These are phyloP conservation scores for Annona cherimola DNA, from an alignment of 164 flowering plant species.

Conservation along the genomic window DNA sequence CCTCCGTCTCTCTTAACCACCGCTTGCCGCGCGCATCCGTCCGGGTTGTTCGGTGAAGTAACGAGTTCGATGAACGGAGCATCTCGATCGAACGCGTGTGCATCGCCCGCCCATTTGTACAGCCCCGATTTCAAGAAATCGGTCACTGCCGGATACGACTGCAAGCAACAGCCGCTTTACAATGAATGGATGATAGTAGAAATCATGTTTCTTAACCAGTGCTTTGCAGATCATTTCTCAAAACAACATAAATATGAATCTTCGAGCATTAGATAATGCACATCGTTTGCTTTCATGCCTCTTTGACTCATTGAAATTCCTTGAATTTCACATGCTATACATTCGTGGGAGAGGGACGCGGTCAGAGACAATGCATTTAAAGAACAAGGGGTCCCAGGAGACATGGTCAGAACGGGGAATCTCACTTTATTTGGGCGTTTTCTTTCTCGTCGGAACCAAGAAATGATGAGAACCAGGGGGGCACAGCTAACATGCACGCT, in stretches of 20 bases:
- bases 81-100: conserved; percentile 29
- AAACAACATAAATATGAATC: background rate
- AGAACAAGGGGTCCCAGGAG: background rate
- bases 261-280: background rate
- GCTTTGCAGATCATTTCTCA: background rate
- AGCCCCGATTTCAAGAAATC: conserved; percentile 67
- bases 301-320: too few relatives aligned
- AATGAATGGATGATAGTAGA: background rate
- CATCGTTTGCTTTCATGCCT: too few relatives aligned
- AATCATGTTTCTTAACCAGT: background rate
- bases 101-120: conserved; percentile 82
- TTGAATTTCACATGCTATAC: background rate
- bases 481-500: too few relatives aligned
- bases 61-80: conserved; percentile 75
- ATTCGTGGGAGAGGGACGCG: background rate
- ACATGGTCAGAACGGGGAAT: background rate
- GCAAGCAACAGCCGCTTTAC: conserved; percentile 20
- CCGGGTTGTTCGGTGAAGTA: conserved; percentile 85
- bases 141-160: conserved; percentile 67
- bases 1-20: conserved; percentile 53
- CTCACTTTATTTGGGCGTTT: too few relatives aligned
- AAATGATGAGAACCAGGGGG: too few relatives aligned
- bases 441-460: background rate
- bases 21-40: conserved; percentile 50
- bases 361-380: background rate